Base-by-base conservation (phyloP, 768 basidiomycete species). In the Hygrocybe punicea region DNA sequence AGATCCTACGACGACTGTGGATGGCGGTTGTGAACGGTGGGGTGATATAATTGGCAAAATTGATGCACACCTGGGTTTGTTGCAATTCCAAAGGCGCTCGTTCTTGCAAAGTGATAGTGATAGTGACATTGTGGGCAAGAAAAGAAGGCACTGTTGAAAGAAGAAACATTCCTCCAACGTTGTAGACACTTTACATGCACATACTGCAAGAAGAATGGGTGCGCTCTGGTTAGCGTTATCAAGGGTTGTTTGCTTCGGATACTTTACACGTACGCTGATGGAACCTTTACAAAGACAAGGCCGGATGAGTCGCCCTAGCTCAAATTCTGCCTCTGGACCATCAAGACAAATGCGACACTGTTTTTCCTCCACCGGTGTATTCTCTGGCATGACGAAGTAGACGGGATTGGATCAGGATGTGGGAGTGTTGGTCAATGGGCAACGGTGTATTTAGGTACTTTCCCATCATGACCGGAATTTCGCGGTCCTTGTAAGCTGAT, bases 271-370 rank as follows among this genome's bases (percentile, higher is more conserved):
- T 64, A 79, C 79, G 58, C 85, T 87, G 58, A 93, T 89, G 19
- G 86, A 86, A 42, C 92, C 92, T 59, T 82, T 84, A 69, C 89
- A 90, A 2, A 86, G 74, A 68, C 89, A 91, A 5, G 93, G 93
- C 29, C 86, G 83, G 61, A 95, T 91, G 61, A 94, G 81, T 53
- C 85, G 81, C 2, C 93, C 93, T 39, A 87, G 73, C 23, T 81
- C 78, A 0, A 61, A 67, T 60, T 88, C 85, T 21, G 81, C 80
- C 45, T 82, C 80, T 10, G 73, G 69, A 4, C 88, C 85, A 37
- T 88, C 87, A 24, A 92, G 77, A 67, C 93, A 95, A 46, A 95
- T 95, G 53, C 93, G 80, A 65, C 93, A 94, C 66, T 89, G 87
- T 64, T 81, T 86, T 64, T 84, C 83, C 51, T 80, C 70, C 35